Percentiles rank a stretch among this genome's conserved stretches.
These are phyloP conservation scores for Priceomyces medius DNA, from an alignment of 805 yeast species.

Conservation along the genomic window DNA sequence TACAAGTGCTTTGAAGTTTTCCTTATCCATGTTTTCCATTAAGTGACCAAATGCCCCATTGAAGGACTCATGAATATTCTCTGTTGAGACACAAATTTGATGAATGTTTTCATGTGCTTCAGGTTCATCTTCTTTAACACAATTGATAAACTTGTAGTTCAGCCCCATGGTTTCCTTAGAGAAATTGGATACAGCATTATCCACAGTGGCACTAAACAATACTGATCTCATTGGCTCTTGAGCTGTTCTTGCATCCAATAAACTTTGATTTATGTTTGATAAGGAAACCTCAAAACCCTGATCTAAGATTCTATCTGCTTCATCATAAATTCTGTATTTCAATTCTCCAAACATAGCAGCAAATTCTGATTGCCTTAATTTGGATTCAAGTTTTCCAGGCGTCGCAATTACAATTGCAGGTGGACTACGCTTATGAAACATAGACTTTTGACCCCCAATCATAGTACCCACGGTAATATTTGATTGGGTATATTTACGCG, in stretches of 20 bases:
- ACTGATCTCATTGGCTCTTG: slow-evolving; percentile 55
- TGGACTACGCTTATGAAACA: slow-evolving; percentile 22
- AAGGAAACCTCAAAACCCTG: slow-evolving; percentile 74
- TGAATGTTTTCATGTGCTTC: slow-evolving; percentile 72
- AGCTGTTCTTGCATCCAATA: slow-evolving; percentile 37
- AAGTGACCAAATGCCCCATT: slow-evolving; percentile 57
- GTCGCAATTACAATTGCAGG: slow-evolving; percentile 80
- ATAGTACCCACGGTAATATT: slow-evolving; percentile 46
- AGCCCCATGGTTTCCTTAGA: slow-evolving; percentile 59
- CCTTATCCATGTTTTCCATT: slow-evolving; percentile 33
- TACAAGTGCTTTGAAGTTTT: slow-evolving; percentile 71
- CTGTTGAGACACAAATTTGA: slow-evolving; percentile 61
- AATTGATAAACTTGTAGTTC: slow-evolving; percentile 62
- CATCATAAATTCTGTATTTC: slow-evolving; percentile 75
- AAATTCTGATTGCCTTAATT: slow-evolving; percentile 45
- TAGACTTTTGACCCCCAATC: slow-evolving; percentile 63
- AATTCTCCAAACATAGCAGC: slow-evolving; percentile 52
- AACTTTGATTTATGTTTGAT: slow-evolving; percentile 50
- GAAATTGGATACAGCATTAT: slow-evolving; percentile 60
- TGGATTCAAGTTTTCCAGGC: slow-evolving; percentile 80
- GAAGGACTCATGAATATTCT: slow-evolving; percentile 56
- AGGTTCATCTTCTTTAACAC: slow-evolving; percentile 72
- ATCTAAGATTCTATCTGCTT: slow-evolving; percentile 85
- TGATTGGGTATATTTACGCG: slow-evolving; percentile 13
- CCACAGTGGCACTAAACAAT: slow-evolving; percentile 87